A percentile compares a stretch with the other conserved stretches of the same genome.
These are phyloP conservation scores for Cryptococcus hybrid DNA, from an alignment of 1,284 basidiomycete genomes.

Conservation along the genomic window DNA sequence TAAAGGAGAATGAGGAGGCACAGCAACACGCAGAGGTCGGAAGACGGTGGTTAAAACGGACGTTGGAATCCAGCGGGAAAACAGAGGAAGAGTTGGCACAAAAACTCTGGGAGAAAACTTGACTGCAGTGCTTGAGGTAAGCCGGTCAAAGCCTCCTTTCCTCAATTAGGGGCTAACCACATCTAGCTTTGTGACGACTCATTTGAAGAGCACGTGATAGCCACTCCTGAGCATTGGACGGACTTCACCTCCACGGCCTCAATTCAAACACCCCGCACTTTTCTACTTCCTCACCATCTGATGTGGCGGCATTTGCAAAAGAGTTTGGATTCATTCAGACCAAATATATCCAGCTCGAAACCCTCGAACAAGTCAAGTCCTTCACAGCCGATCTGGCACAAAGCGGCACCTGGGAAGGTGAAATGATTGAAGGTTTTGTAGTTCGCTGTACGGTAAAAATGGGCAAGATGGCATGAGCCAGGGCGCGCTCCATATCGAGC, in stretches of 20 bases:
- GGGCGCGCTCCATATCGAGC: slow-evolving; percentile 62
- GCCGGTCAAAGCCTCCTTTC: slow-evolving; percentile 22
- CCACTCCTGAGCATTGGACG: slow-evolving; percentile 74
- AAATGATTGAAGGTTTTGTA: slow-evolving; percentile 93
- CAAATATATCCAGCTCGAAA: slow-evolving; percentile 59
- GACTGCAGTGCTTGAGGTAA: slow-evolving; percentile 88
- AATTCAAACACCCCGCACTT: slow-evolving; percentile 74
- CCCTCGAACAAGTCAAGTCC: slow-evolving; percentile 65
- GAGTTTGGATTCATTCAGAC: slow-evolving; percentile 93
- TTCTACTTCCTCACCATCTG: slow-evolving; percentile 64
- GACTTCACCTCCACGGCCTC: slow-evolving; percentile 90
- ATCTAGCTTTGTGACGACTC: slow-evolving; percentile 88
- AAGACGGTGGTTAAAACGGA: slow-evolving; percentile 69
- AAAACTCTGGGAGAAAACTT: slow-evolving; percentile 77
- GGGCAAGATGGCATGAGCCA: slow-evolving; percentile 9
- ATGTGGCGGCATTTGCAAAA: slow-evolving; percentile 76
- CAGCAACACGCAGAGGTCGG: slow-evolving; percentile 46
- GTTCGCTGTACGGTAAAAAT: slow-evolving; percentile 66
- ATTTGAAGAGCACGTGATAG: slow-evolving; percentile 96
- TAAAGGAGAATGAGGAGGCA: slow-evolving; percentile 25
- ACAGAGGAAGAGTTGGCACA: slow-evolving; percentile 72
- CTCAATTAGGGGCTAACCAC: neutral
- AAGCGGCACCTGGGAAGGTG: slow-evolving; percentile 75
- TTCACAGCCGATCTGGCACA: slow-evolving; percentile 71
- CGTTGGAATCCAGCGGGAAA: slow-evolving; percentile 64